Evolutionary conservation across 1,139 yeast genomes (phyloP), one percentile per base, ranked within the genome.

Genomic region (Nematodospora anomalae): DNA sequence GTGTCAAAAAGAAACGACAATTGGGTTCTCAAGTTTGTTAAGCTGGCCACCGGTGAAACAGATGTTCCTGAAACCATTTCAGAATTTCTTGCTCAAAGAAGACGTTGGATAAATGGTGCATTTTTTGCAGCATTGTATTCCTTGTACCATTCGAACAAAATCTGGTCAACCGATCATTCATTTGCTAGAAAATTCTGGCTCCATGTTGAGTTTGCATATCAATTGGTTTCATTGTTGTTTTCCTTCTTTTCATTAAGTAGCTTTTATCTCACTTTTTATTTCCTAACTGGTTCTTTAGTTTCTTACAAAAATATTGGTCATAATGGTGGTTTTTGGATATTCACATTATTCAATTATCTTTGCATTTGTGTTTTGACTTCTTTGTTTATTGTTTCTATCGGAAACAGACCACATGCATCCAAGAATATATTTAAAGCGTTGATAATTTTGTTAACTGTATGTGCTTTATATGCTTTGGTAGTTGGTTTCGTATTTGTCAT

Each of bases 61-160:
- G 98, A 92, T 74, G 97, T 92, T 33, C 98, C 98, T 3, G 97
- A 90, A 56, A 71, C 80, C 4, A 72, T 90, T 31, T 78, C 97
- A 0, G 98, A 92, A 58, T 90, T 92, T 55, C 80, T 92, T 41
- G 81, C 95, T 11, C 98, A 92, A 64, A 80, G 98, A 67, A 79
- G 98, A 67, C 80, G 98, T 66, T 92, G 98, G 98, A 78, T 92
- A 38, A 92, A 92, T 59, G 98, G 98, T 65, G 96, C 98, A 0
- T 80, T 90, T 55, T 92, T 92, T 64, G 97, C 98, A 2, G 97
- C 97, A 1, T 66, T 92, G 41, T 92, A 84, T 56, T 82, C 97
- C 0, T 87, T 86, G 54, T 59, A 85, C 15, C 89, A 89, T 55
- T 83, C 83, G 57, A 71, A 71, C 41, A 86, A 82, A 52, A 80